Evolutionary conservation across 129 eudicot species (phyloP).

Genomic region (Saussurea involucrata): DNA sequence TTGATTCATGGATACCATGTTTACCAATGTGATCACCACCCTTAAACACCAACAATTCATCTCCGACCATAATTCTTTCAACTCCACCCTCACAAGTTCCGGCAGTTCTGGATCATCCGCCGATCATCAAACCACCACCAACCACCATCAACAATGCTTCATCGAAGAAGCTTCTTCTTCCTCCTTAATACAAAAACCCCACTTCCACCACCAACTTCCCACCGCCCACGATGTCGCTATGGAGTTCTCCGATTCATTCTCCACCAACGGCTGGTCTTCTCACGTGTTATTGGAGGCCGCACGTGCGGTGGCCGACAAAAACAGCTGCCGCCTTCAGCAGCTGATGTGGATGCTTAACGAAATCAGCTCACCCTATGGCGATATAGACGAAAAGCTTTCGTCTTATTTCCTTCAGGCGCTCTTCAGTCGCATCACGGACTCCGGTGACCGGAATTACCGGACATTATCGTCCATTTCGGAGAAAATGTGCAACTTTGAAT

Average conservation of each 20-base stretch:
- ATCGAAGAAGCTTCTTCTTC: neutral
- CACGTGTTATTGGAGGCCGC: constrained; percentile 61
- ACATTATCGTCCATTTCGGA: constrained; percentile 56
- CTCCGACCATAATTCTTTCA: neutral
- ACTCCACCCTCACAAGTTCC: neutral
- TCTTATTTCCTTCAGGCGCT: constrained; percentile 81
- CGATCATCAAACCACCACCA: neutral
- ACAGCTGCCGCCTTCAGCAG: constrained; percentile 59
- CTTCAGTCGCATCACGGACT: constrained; percentile 73
- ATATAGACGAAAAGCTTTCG: constrained; percentile 70
- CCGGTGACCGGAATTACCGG: constrained; percentile 55
- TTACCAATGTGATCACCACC: neutral
- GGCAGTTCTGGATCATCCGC: neutral
- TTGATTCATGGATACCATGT: neutral
- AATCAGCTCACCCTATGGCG: constrained; percentile 80
- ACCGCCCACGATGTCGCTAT: constrained; percentile 39
- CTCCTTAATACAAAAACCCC: neutral
- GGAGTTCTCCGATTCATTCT: constrained; percentile 50
- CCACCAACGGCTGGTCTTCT: constrained; percentile 60
- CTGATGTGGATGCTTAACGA: constrained; percentile 95
- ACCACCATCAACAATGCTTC: neutral
- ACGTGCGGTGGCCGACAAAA: constrained; percentile 61
- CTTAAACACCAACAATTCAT: neutral
- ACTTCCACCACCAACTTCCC: neutral
- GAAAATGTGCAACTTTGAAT: constrained; percentile 59